Base-by-base conservation (phyloP, 768 basidiomycete species). In the Phlegmacium glaucopus region DNA sequence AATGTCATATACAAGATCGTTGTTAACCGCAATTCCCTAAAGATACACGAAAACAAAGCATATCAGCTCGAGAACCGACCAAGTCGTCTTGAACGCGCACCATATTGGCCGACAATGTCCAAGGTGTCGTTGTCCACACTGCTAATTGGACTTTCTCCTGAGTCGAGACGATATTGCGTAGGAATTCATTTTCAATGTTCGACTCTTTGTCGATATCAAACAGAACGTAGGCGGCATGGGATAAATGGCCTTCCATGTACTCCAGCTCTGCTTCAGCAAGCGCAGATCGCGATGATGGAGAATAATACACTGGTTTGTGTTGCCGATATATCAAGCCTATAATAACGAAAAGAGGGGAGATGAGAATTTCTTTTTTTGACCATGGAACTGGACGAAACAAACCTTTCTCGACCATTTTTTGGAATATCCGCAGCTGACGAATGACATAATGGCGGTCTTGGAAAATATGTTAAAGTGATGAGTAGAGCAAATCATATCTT, bases 71-170 rank as follows among this genome's bases (percentile, higher is more conserved):
- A 22, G 22, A 22, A 22, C 22, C 22, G 22, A 22, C 22, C 13
- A 34, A 34, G 3, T 9, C 6, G 15, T 5, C 25, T 18, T 8
- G 28, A 35, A 50, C 10, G 37, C 77, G 35, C 55, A 93, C 94
- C 88, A 94, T 92, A 60, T 99, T 98, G 1, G 92, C 90, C 5
- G 90, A 92, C 39, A 98, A 69, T 4, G 92, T 98, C 95, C 95
- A 99, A 1, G 95, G 90, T 0, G 95, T 98, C 4, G 95, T 98
- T 2, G 95, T 98, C 95, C 95, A 99, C 4, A 95, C 87, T 13
- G 93, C 70, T 9, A 96, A 56, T 25, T 76, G 74, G 9, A 85
- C 65, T 2, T 65, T 62, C 10, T 60, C 53, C 3, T 41, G 57
- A 13, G 54, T 60, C 2, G 59, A 53, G 6, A 77, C 44, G 12